Base-by-base conservation (phyloP, 2,329 filamentous ascomycete species). In the Fusarium domesticum region DNA sequence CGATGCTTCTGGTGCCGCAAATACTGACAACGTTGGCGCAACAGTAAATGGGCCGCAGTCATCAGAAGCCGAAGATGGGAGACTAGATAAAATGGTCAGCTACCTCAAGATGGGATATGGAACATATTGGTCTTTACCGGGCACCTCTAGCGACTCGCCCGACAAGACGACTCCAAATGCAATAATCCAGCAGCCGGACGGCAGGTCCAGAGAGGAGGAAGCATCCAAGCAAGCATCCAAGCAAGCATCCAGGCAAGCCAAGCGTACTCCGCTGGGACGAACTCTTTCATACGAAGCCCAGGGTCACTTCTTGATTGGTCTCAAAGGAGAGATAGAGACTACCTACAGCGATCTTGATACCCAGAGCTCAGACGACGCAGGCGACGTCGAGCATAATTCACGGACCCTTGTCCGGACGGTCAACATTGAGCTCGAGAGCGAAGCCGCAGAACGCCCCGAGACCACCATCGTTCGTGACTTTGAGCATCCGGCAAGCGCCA, bases 31-130 rank as follows among this genome's bases (percentile, higher is more conserved):
- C 8, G 14, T 23, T 3, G 20, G 20, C 23, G 17, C 31, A 15
- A 7, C n/a, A 14, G 50, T 50, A 16, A 40, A 43, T 4, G 61
- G 61, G 18, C 51, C 57, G 6, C 49, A 39, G 35, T 14, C 39
- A 16, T 45, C 37, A 31, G 41, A 45, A 18, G 37, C 16, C 18
- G 54, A 57, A 28, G 68, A 70, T 19, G 66, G 69, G 7, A 70
- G 70, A 16, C 64, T 80, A 49, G 75, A 78, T 54, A 80, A 73
- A 43, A 72, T 84, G 56, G 75, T 84, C 59, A 78, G 75, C 51
- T 85, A 82, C 57, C 71, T 88, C 39, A 87, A 83, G 57, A 66
- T 85, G 38, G 81, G 81, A 5, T 85, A 85, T 53, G 81, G 81
- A 19, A 83, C 78, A n/a, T 81, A 83, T 53, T 85, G 81, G 81